These are phyloP conservation scores for Populus deltoides DNA, from an alignment of 345 rosid species.

Conservation along the genomic window DNA sequence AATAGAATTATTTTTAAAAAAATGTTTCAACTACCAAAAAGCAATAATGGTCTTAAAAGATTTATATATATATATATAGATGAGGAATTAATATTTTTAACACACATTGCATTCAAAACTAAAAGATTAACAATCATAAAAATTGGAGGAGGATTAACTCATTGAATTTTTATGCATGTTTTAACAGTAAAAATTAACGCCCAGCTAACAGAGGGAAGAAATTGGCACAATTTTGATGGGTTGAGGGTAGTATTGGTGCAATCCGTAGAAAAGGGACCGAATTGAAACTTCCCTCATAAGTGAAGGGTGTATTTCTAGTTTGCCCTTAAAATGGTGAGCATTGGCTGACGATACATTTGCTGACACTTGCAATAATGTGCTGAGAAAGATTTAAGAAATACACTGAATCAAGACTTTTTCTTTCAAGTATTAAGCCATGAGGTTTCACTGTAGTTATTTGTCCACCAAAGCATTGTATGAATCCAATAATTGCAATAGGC, in stretches of 20 bases:
- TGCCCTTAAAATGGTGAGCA: background rate
- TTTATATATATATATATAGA: no score
- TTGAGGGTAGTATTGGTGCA: background rate
- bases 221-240: background rate
- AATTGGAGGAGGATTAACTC: no score
- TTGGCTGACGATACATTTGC: background rate
- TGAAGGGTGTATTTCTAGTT: background rate
- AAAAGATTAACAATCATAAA: no score
- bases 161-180: no score
- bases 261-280: background rate
- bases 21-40: no score
- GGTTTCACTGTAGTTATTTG: background rate
- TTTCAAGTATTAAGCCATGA: background rate
- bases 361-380: background rate
- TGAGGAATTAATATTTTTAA: no score
- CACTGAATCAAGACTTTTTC: conserved; percentile 11
- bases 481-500: background rate
- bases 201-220: background rate
- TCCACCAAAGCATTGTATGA: background rate
- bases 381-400: background rate
- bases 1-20: no score
- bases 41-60: no score
- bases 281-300: background rate
- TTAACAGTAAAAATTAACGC: background rate
- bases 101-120: no score